Base-by-base conservation (phyloP, 139 green algal species). In the Spirogloea muscicola region DNA sequence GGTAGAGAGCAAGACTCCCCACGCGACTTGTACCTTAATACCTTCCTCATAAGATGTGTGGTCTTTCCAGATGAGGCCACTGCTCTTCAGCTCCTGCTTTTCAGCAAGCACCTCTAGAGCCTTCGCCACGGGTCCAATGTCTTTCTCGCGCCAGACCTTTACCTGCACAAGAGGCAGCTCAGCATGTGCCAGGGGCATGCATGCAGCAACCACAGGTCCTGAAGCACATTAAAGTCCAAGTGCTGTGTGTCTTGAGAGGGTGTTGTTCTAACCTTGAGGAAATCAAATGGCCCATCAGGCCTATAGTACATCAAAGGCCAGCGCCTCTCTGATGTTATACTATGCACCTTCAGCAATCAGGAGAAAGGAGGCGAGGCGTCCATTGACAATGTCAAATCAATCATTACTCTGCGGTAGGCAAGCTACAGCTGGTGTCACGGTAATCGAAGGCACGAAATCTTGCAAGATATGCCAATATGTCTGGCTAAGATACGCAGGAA, bases 251-350 rank as follows among this genome's bases (percentile, higher is more conserved):
- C n/a, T n/a, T n/a, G n/a, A n/a, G n/a, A 64, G 10, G 31, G 55
- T 13, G 13, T 13, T 44, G 10, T 13, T 44, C 31, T 44, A 64
- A 76, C 68, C 68, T 76, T 76, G 4, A 76, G 51, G n/a, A 72
- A 76, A 43, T 27, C 9, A 6, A 48, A 76, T 31, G 51, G 51
- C 31, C 68, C 58, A 16, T 76, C 44, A 27, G 51, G 68, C 34
- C 68, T 49, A 39, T 76, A 76, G 68, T 70, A 76, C 55, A 76
- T 70, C 10, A 76, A 29, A 36, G 68, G 68, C 37, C 34, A 69
- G 10, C 68, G 40, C 18, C 34, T 18, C 39, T 63, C 48, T 29
- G 31, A 18, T 13, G 51, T 41, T 13, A 76, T 46, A 13, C 33
- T 31, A 27, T 49, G 49, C 68, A 69, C 68, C 68, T 76, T 52